Evolutionary conservation across 805 yeast species (phyloP), one percentile per base, ranked within the genome.

Genomic region (Candida hungchunana): DNA sequence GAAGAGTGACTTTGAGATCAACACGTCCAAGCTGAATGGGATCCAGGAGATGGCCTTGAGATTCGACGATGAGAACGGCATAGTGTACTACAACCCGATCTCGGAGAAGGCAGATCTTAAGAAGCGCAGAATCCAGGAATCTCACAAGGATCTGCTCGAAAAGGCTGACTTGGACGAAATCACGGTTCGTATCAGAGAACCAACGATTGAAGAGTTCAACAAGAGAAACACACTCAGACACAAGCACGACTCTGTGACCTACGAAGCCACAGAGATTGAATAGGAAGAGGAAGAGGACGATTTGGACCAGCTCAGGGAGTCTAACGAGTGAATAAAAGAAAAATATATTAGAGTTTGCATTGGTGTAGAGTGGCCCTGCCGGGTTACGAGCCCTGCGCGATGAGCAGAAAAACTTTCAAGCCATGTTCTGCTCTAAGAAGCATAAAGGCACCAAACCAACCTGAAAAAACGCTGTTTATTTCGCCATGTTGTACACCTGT

Each of bases 1-100:
- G 52, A 60, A 70, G 30, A 80, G 87, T 60, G 95, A 89, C 58
- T 87, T 82, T 55, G 95, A 88, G 50, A 75, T 87, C 70, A 75
- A 72, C 40, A 56, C 48, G 64, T 58, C 56, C 45, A 36, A 48
- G 34, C 18, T 47, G 18, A 25, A 48, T 50, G 63, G 56, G 34
- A 29, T 53, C 44, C 36, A 43, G 47, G 95, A 89, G 59, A 58
- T 89, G 44, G 77, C 82, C 2, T 63, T 89, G 31, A 73, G 78
- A 29, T 75, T 85, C 47, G 67, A 68, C 38, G 55, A 62, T 18
- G 75, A 69, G 30, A 70, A 66, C 34, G 73, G 72, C 31, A 67
- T 75, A 7, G 95, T 87, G 4, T 74, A 71, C 49, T 93, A 82
- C 56, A 76, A 82, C 40, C 96, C 97, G 7, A 64, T 90, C 13